A percentile compares a stretch with the other conserved stretches of the same genome.
These are phyloP conservation scores for Fraxinus pennsylvanica DNA, from an alignment of 257 asterid genomes.

Conservation along the genomic window DNA sequence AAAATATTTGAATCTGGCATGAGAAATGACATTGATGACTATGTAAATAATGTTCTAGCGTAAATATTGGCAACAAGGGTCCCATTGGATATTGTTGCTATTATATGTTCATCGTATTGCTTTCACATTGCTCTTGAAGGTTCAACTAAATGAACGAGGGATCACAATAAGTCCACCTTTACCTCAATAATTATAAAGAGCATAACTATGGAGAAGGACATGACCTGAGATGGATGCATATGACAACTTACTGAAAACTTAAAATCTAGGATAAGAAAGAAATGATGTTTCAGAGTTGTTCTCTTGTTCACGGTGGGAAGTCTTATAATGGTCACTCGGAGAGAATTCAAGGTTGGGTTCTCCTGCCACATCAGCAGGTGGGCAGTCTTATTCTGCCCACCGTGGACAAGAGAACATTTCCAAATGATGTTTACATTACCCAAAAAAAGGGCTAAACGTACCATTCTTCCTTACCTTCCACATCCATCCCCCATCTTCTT, in stretches of 20 bases:
- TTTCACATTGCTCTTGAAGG: too few relatives aligned
- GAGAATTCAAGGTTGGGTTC: too few relatives aligned
- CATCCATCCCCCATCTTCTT: neutral
- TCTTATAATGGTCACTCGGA: too few relatives aligned
- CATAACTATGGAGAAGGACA: neutral
- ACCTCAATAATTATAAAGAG: neutral
- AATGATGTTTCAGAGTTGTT: too few relatives aligned
- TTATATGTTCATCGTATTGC: too few relatives aligned
- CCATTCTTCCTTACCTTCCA: neutral
- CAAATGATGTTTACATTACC: neutral
- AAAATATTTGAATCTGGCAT: neutral
- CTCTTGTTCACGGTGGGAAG: too few relatives aligned
- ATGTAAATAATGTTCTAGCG: neutral
- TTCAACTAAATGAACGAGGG: neutral
- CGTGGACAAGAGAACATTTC: too few relatives aligned
- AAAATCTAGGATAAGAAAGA: neutral
- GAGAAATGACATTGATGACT: neutral
- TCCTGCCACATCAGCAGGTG: too few relatives aligned
- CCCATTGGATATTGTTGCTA: neutral
- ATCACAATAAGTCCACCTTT: too few relatives aligned
- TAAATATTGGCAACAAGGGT: neutral
- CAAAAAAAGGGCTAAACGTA: neutral
- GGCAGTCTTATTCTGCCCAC: too few relatives aligned
- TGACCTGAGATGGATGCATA: neutral
- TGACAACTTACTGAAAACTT: too few relatives aligned